These are phyloP conservation scores for Croton setiger DNA, from an alignment of 441 rosid genomes.

Conservation along the genomic window DNA sequence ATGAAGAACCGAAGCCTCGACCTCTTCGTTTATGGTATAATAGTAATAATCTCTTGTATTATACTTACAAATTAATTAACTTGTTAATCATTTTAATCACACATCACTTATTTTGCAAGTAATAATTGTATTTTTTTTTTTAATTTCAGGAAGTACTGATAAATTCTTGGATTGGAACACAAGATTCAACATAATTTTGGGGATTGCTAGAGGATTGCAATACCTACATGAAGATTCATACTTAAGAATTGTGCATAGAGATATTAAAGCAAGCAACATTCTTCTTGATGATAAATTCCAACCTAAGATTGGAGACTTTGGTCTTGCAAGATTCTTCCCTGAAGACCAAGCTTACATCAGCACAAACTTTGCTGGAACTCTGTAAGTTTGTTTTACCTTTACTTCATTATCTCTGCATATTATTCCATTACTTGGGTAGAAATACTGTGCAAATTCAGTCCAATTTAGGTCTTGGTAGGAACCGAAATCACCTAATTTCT, in stretches of 20 bases:
- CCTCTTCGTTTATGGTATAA: slow-evolving; percentile 42
- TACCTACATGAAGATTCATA: slow-evolving; percentile 68
- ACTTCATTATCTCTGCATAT: too few species aligned
- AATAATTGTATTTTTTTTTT: too few species aligned
- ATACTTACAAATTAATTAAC: neutral
- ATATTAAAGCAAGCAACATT: slow-evolving; percentile 72
- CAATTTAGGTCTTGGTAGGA: too few species aligned
- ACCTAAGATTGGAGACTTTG: slow-evolving; percentile 64
- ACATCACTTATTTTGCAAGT: too few species aligned
- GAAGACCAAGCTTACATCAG: slow-evolving; percentile 73
- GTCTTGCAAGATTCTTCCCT: slow-evolving; percentile 68
- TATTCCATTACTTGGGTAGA: too few species aligned
- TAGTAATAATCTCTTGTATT: neutral
- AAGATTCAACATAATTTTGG: slow-evolving; percentile 50
- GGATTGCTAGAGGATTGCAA: slow-evolving; percentile 62
- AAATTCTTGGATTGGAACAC: slow-evolving; percentile 45
- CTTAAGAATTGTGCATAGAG: slow-evolving; percentile 55
- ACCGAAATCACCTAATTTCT: too few species aligned
- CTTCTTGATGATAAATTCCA: slow-evolving; percentile 65
- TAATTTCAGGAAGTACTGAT: slow-evolving; percentile 33
- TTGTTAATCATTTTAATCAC: too few species aligned
- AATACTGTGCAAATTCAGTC: too few species aligned
- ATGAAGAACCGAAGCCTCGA: slow-evolving; percentile 59
- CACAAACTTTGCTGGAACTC: slow-evolving; percentile 64
- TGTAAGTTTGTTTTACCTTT: slow-evolving; percentile 33